Conservation (phyloP, 2,329 filamentous ascomycete species). For the Ceratocystis diversiconidia region DNA sequence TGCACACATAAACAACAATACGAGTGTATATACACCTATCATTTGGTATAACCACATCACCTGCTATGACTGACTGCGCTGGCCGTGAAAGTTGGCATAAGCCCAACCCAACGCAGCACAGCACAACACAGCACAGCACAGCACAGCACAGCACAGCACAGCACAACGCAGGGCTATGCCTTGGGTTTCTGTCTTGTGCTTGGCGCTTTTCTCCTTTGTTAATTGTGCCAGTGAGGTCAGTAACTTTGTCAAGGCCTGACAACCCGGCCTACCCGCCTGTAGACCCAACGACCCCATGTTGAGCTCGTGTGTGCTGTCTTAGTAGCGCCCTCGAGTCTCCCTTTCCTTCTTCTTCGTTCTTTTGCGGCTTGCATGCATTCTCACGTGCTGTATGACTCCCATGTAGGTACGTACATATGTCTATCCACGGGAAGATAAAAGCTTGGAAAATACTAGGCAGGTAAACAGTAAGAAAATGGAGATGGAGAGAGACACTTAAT, state of each 20-base stretch:
- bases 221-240: neutral
- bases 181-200: neutral
- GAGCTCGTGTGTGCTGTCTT: constrained; percentile 4
- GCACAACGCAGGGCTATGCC: neutral
- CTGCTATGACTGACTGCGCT: neutral
- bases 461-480: neutral
- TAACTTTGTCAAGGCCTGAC: neutral
- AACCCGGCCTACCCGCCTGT: neutral
- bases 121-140: no score
- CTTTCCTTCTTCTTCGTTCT: neutral
- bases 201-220: neutral
- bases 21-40: neutral
- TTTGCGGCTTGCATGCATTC: constrained; percentile 2
- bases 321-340: neutral
- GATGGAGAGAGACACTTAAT: neutral
- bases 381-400: neutral
- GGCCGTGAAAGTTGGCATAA: neutral
- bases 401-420: constrained; percentile 4
- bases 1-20: neutral
- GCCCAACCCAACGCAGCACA: neutral
- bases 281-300: neutral
- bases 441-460: neutral
- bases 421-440: neutral
- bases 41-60: neutral
- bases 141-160: no score